These are phyloP conservation scores for Eucalyptus pauciflora DNA, from an alignment of 345 rosid genomes.

Conservation along the genomic window DNA sequence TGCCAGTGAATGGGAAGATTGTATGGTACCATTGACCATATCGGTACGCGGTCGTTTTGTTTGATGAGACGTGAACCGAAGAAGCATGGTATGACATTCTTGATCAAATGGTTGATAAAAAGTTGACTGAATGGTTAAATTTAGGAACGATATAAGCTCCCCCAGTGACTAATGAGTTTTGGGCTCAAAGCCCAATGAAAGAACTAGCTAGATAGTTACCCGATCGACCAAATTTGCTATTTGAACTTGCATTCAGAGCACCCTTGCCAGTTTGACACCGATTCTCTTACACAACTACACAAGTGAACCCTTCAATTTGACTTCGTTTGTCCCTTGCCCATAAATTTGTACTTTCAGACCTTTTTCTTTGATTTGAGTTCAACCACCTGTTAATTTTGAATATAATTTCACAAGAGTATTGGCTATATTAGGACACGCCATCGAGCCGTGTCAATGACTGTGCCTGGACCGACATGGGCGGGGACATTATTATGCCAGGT, in stretches of 20 bases:
- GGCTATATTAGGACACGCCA: neutral
- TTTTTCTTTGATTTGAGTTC: neutral
- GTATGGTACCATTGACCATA: neutral
- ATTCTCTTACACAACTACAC: too few relatives aligned
- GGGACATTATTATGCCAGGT: neutral
- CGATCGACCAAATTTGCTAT: neutral
- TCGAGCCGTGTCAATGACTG: too few relatives aligned
- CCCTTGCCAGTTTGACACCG: neutral
- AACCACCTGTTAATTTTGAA: neutral
- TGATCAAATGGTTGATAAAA: neutral
- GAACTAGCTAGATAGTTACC: neutral
- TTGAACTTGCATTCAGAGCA: neutral
- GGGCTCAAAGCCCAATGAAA: neutral
- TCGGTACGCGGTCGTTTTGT: accelerated
- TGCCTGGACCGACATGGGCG: accelerated
- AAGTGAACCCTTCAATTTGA: too few relatives aligned
- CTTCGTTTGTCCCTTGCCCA: neutral
- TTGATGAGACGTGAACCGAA: neutral
- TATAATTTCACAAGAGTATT: neutral
- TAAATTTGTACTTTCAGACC: too few relatives aligned
- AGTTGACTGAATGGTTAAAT: neutral
- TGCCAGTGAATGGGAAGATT: neutral
- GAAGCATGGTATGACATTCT: neutral
- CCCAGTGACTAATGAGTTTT: neutral
- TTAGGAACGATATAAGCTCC: neutral